A percentile compares a stretch with the other conserved stretches of the same genome.
Conservation (phyloP, 306 rosid species). For the Boehmeria nivea region DNA sequence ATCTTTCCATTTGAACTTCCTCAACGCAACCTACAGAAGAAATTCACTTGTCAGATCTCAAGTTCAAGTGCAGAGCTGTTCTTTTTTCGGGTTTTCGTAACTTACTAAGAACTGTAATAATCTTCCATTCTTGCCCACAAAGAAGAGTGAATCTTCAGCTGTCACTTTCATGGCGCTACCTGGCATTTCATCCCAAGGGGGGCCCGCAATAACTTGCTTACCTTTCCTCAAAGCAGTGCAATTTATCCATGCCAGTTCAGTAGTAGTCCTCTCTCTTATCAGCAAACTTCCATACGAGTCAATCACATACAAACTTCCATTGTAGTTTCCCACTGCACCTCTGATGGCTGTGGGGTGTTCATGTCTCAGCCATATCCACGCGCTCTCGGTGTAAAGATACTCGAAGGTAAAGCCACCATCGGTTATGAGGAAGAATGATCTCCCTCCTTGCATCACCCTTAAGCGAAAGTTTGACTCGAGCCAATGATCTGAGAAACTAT, state of each 20-base stretch:
- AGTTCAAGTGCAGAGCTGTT: not conserved
- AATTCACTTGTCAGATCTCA: too few relatives aligned
- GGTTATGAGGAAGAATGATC: conserved; percentile 66
- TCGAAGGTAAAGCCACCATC: conserved; percentile 70
- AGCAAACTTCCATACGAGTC: conserved; percentile 66
- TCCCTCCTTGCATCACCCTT: conserved; percentile 66
- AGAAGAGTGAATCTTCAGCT: conserved; percentile 73
- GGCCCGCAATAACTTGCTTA: conserved; percentile 55
- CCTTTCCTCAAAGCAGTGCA: conserved; percentile 68
- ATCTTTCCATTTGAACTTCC: conserved; percentile 88
- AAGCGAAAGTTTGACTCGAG: conserved; percentile 55
- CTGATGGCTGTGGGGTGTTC: conserved; percentile 61
- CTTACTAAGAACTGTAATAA: conserved; percentile 74
- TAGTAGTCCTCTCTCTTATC: conserved; percentile 66
- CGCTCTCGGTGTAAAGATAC: conserved; percentile 56
- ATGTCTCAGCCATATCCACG: conserved; percentile 89
- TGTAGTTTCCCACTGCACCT: conserved; percentile 79
- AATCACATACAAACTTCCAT: conserved; percentile 73
- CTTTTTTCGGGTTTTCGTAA: not conserved
- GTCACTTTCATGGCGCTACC: conserved; percentile 50
- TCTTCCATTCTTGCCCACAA: conserved; percentile 73
- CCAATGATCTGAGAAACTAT: conserved; percentile 46
- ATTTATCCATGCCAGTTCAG: conserved; percentile 67
- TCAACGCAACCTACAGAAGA: conserved; percentile 61
- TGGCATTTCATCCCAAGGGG: conserved; percentile 80